Base-by-base conservation (phyloP, 2,329 filamentous ascomycete genomes). In the Chrysosporium queenslandicum region DNA sequence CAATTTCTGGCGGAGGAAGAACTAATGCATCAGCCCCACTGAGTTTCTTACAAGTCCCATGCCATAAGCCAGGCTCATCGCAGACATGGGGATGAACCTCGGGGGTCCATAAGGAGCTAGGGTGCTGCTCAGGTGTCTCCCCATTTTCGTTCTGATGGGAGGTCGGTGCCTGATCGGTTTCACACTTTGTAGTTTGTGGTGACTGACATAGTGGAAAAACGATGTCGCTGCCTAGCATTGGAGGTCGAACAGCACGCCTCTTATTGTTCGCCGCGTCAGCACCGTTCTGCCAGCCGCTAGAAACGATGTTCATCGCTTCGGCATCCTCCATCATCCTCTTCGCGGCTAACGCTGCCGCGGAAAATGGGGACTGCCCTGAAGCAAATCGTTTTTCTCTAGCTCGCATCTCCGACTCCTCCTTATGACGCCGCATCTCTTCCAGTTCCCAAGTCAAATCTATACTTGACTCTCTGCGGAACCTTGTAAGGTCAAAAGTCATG, bases 181-280 rank as follows among this genome's bases (percentile, higher is more conserved):
- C 88, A 61, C 94, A 85, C 61, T 87, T 83, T 14, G 89, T 94
- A 51, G 83, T 80, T 66, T 91, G 84, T 4, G 91, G 91, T 23
- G 90, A 95, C 8, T 78, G 76, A 64, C 88, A 95, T 64, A 79
- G 80, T 30, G 88, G 86, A 65, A 96, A 94, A 23, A 77, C 74
- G 51, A 97, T 78, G 59, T 94, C 86, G 53, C 75, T 72, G 52
- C 91, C 91, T 9, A 95, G 79, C 89, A 97, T 94, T 8, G 91
- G 91, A 37, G 91, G 91, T 39, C 76, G 78, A 23, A 77, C 77
- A 40, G 74, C 73, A 55, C 81, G 82, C 20, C 75, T 75, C 71
- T 81, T n/a, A n/a, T n/a, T 78, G 23, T 74, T 73, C 55, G 75
- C 71, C 36, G 80, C 59, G 45, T 60, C 61, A 12, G 58, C 54